Base-by-base conservation (phyloP, 1,284 basidiomycete genomes). In the Ganoderma sinense region DNA sequence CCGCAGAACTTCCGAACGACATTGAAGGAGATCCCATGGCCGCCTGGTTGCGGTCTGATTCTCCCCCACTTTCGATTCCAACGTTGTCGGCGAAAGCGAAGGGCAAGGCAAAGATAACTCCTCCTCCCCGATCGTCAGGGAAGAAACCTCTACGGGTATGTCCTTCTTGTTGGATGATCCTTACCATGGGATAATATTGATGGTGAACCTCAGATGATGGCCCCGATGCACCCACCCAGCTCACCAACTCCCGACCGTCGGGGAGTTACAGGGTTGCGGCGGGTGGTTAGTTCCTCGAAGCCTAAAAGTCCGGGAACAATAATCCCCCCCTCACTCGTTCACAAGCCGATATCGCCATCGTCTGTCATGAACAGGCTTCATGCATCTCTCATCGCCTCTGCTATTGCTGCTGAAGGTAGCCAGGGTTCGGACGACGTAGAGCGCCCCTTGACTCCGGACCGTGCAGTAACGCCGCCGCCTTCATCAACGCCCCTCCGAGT, bases 171-270 rank as follows among this genome's bases (percentile, higher is more conserved):
- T n/a, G 23, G n/a, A 40, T 61, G 39, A 23, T 40, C n/a, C 14
- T 41, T 18, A 3, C 13, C 23, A 13, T 14, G 11, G n/a, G 23
- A 26, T 39, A 5, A 1, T 41, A n/a, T 45, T 68, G 11, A 68
- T n/a, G 16, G 16, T 39, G 3, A 56, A 41, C 1, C 33, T 0
- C 43, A 69, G 64, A 67, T 65, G 48, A 66, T 71, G 70, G 85
- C 82, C 4, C 82, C 82, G 20, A 75, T 84, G 20, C 67, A 62
- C 31, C 69, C 69, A 14, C 86, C 87, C 20, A 78, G 81, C 11
- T 89, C 89, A n/a, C 89, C 89, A 8, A 87, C 86, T 14, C 77
- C 85, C 56, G 81, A 82, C 67, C 80, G 78, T 72, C 80, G 73
- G 69, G 80, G 59, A 29, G n/a, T 40, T 8, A 16, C 59, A 14